Evolutionary conservation across 331 rosid species (phyloP).

Genomic region (Quercus phellos): DNA sequence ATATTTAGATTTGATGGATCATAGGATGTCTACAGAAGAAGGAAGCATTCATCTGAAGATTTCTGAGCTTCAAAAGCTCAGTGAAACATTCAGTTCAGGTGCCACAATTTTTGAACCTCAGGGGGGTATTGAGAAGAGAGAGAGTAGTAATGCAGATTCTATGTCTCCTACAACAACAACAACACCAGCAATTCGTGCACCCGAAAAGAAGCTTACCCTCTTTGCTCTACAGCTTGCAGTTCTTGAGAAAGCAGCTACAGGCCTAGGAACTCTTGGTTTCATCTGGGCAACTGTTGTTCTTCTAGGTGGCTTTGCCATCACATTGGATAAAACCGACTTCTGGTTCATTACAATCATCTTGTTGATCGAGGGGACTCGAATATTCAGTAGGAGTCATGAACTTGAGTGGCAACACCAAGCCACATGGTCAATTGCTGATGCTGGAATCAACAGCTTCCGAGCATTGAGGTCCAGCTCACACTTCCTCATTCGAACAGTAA

Average conservation of each 20-base stretch:
- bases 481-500: constrained; percentile 28
- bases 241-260: constrained; percentile 81
- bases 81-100: constrained; percentile 38
- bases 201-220: constrained; percentile 83
- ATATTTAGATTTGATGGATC: constrained; percentile 35
- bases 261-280: constrained; percentile 90
- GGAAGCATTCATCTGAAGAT: constrained; percentile 49
- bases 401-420: constrained; percentile 98
- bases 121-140: constrained; percentile 40
- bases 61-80: constrained; percentile 35
- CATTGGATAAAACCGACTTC: constrained; percentile 65
- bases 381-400: constrained; percentile 94
- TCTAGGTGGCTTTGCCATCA: constrained; percentile 86
- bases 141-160: constrained; percentile 32
- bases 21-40: constrained; percentile 27
- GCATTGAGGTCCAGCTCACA: constrained; percentile 48
- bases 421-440: constrained; percentile 75
- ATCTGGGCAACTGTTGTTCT: constrained; percentile 97
- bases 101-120: constrained; percentile 58
- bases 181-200: constrained; percentile 44
- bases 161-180: not conserved
- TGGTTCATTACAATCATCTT: constrained; percentile 85
- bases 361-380: constrained; percentile 78
- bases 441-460: constrained; percentile 55
- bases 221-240: constrained; percentile 84